Evolutionary conservation across 257 asterid species (phyloP).

Genomic region (Salvia splendens): DNA sequence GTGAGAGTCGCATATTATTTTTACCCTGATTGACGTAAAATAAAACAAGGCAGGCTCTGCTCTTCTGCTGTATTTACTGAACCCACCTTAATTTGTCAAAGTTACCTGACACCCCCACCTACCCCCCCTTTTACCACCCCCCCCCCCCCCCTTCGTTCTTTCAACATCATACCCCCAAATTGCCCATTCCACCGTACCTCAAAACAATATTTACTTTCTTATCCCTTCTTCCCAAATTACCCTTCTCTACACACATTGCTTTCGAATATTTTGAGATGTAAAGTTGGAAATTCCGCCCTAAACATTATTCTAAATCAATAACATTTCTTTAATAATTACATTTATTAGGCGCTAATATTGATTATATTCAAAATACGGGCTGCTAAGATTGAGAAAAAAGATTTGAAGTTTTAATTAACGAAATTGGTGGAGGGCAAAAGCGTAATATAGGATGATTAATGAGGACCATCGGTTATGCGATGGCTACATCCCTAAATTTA

Average conservation of each 20-base stretch:
- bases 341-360: no score
- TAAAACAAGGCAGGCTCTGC: constrained; percentile 42
- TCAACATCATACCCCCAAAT: constrained; percentile 32
- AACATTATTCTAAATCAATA: no score
- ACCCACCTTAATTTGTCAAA: constrained; percentile 61
- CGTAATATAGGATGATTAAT: neutral
- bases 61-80: constrained; percentile 53
- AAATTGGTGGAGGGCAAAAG: constrained; percentile 23
- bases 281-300: constrained; percentile 21
- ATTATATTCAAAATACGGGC: neutral
- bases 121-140: neutral
- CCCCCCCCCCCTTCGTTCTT: constrained; percentile 6
- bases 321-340: no score
- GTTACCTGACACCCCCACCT: constrained; percentile 36
- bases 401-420: no score
- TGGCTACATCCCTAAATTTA: constrained; percentile 32
- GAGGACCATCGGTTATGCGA: constrained; percentile 30
- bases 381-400: no score
- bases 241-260: constrained; percentile 2
- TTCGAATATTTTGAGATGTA: constrained; percentile 29
- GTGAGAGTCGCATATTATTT: constrained; percentile 44
- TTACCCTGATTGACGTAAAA: constrained; percentile 38
- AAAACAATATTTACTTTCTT: constrained; percentile 8
- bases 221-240: neutral
- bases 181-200: constrained; percentile 25